Percentiles rank a stretch among this genome's conserved stretches.
These are phyloP conservation scores for Posidonia australis DNA, from an alignment of 106 monocot genomes.

Conservation along the genomic window DNA sequence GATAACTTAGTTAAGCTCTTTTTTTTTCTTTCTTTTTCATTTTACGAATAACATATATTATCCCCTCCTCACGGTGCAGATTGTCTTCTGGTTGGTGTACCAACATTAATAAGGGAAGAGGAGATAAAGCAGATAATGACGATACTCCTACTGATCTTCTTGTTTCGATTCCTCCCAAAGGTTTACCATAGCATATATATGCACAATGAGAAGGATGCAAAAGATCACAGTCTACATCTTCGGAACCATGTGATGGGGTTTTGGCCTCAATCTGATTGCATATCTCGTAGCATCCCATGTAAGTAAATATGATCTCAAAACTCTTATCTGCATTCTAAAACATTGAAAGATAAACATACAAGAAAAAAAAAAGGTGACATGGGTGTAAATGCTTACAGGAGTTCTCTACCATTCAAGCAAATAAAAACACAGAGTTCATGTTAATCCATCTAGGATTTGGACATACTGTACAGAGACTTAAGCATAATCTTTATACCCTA, in stretches of 20 bases:
- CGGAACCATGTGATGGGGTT: conserved; percentile 98
- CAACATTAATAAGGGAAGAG: conserved; percentile 45
- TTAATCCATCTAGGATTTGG: no score
- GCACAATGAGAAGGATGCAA: conserved; percentile 87
- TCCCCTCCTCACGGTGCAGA: conserved; percentile 50
- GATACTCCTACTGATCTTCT: conserved; percentile 51
- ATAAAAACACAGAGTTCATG: no score
- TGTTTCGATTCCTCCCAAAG: conserved; percentile 86
- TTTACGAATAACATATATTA: no score
- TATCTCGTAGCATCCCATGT: conserved; percentile 97
- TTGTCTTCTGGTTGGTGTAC: conserved; percentile 51
- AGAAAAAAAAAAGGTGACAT: no score
- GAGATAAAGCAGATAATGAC: conserved; percentile 61
- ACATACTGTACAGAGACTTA: no score
- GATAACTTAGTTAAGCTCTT: no score
- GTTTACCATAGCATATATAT: conserved; percentile 66
- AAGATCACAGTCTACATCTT: conserved; percentile 91
- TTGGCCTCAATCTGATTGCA: conserved; percentile 77
- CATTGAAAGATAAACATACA: no score
- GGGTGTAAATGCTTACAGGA: no score
- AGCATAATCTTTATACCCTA: no score
- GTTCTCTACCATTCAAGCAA: no score
- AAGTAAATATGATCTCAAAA: conserved; percentile 14
- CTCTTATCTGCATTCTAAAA: no score
- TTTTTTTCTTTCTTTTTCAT: no score